phyloP scores from a whole-genome alignment of 345 rosid genomes.

The Pistacia vera region DNA sequence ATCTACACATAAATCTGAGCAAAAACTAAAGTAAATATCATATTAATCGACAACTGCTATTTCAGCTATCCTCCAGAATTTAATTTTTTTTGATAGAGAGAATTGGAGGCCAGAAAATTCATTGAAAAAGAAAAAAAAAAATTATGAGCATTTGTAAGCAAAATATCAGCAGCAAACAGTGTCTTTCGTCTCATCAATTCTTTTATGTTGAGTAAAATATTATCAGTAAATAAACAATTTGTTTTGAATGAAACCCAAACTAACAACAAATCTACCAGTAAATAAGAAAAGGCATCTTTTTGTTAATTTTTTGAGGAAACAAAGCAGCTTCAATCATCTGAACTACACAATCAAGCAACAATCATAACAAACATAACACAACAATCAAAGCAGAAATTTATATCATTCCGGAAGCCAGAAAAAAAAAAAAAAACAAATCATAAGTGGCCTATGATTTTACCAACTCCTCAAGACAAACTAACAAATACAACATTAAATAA shows the following conservation, averaged over 20 bases:
- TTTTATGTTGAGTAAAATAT: no score
- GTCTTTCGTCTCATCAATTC: no score
- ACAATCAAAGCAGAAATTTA: not conserved
- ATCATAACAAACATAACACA: not conserved
- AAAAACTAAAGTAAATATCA: conserved; percentile 6
- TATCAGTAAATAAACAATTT: no score
- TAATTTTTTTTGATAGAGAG: not conserved
- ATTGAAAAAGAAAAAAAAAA: no score
- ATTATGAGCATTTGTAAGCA: no score
- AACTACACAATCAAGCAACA: not conserved
- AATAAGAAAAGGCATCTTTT: not conserved
- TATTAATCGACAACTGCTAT: not conserved
- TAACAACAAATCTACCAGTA: no score
- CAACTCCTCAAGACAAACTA: not conserved
- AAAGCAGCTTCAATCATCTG: not conserved
- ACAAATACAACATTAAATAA: not conserved
- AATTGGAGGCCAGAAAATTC: not conserved
- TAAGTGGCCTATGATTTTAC: not conserved
- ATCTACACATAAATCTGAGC: not conserved
- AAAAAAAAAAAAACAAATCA: no score
- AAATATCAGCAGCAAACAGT: no score
- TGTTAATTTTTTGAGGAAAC: no score
- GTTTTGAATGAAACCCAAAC: no score
- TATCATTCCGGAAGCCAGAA: not conserved
- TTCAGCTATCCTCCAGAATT: not conserved